Evolutionary conservation across 352 stramenopile species (phyloP).

Genomic region (Phytophthora uliginosa): DNA sequence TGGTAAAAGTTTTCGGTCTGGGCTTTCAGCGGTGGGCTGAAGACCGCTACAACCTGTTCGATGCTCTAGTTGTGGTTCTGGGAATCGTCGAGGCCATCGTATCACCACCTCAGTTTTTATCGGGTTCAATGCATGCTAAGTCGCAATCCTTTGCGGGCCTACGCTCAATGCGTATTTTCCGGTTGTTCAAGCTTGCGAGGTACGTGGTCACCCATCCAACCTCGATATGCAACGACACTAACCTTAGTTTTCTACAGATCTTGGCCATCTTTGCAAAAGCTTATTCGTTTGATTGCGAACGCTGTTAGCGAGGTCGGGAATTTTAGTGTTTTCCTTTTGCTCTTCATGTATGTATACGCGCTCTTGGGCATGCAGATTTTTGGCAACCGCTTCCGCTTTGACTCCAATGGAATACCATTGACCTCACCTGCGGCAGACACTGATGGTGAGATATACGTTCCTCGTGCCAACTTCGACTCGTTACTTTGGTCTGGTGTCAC

Average conservation of each 20-base stretch:
- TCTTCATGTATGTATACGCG: conserved; percentile 96
- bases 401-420: conserved; percentile 61
- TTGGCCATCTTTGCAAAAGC: conserved; percentile 92
- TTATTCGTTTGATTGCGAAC: conserved; percentile 91
- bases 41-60: conserved; percentile 87
- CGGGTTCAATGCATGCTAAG: conserved; percentile 16
- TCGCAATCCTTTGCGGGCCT: conserved; percentile 73
- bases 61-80: conserved; percentile 71
- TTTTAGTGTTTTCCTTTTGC: conserved; percentile 93
- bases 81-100: conserved; percentile 53
- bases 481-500: conserved; percentile 77
- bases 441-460: conserved; percentile 35
- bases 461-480: conserved; percentile 78
- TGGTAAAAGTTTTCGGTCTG: conserved; percentile 81
- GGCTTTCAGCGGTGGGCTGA: conserved; percentile 57
- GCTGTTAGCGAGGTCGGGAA: conserved; percentile 93
- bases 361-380: conserved; percentile 95
- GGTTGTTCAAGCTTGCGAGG: conserved; percentile 93
- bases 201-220: conserved; percentile 5
- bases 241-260: conserved; percentile 61
- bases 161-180: conserved; percentile 90
- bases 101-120: conserved; percentile 46
- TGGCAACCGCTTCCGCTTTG: conserved; percentile 93
- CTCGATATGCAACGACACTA: conserved; percentile 5
- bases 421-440: conserved; percentile 21